Conservation (phyloP, 805 yeast species). For the Ogataea ganodermae region DNA sequence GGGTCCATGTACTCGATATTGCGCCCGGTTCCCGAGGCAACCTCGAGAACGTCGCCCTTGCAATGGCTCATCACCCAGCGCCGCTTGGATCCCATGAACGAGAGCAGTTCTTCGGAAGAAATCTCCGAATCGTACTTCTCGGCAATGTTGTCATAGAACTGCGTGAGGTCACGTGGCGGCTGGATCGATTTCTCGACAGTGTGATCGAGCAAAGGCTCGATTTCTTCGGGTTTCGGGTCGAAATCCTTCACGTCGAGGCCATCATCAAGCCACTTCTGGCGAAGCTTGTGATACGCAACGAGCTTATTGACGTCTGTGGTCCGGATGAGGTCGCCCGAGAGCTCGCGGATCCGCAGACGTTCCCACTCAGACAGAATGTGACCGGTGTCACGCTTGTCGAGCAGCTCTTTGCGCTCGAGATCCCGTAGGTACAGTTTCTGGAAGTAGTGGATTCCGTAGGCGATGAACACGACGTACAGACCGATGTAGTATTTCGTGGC, state of each 20-base stretch:
- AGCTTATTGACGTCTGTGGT: constrained; percentile 64
- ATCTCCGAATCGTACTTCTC: constrained; percentile 78
- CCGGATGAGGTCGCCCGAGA: constrained; percentile 57
- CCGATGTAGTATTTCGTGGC: constrained; percentile 65
- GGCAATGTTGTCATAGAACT: constrained; percentile 76
- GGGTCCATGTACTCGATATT: constrained; percentile 75
- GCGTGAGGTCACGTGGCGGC: constrained; percentile 79
- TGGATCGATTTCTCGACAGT: constrained; percentile 47
- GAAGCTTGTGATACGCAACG: constrained; percentile 58
- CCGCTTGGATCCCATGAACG: constrained; percentile 63
- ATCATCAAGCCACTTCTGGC: constrained; percentile 35
- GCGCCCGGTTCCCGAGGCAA: constrained; percentile 95
- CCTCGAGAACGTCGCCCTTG: constrained; percentile 89
- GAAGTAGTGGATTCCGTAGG: constrained; percentile 66
- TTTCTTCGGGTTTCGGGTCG: constrained; percentile 39
- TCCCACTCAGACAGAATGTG: constrained; percentile 61
- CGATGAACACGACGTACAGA: constrained; percentile 56
- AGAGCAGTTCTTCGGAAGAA: constrained; percentile 67
- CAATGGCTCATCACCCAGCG: constrained; percentile 78
- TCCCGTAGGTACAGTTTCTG: constrained; percentile 67
- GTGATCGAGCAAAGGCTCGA: constrained; percentile 30
- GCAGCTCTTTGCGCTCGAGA: constrained; percentile 47
- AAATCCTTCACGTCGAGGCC: constrained; percentile 22
- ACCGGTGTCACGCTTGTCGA: constrained; percentile 36
- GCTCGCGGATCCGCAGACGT: constrained; percentile 57